Conservation (phyloP, 257 asterid species). For the Solanum neorickii region DNA sequence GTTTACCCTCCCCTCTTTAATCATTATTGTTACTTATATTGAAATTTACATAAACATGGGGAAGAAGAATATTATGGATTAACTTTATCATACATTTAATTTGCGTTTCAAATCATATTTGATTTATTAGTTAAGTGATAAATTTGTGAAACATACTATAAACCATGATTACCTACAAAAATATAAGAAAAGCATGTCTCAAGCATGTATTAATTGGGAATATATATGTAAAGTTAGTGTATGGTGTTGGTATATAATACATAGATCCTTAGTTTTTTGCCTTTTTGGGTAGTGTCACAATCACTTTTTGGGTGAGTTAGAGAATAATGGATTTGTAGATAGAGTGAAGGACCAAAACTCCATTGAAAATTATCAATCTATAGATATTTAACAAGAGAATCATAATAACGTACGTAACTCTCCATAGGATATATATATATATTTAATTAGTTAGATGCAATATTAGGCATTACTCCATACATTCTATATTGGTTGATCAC, state of each 20-base stretch:
- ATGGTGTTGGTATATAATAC: not conserved
- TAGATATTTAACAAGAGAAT: not conserved
- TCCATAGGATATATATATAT: not conserved
- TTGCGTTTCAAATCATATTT: not conserved
- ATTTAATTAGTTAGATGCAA: not conserved
- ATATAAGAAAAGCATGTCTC: not conserved
- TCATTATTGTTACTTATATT: not conserved
- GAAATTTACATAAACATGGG: not conserved
- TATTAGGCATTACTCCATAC: no score
- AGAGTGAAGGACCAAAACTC: not conserved
- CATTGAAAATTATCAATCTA: not conserved
- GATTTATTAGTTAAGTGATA: not conserved
- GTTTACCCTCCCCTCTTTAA: not conserved
- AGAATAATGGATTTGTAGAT: not conserved
- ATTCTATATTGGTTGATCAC: no score
- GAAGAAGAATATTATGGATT: not conserved
- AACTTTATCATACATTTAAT: not conserved
- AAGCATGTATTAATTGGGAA: not conserved
- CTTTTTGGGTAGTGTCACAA: not conserved
- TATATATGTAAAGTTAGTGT: not conserved
- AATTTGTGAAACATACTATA: not conserved
- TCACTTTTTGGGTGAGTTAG: not conserved
- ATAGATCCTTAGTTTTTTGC: not conserved
- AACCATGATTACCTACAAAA: not conserved
- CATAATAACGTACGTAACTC: not conserved